These are phyloP conservation scores for Xylaria sp. DNA, from an alignment of 2,329 filamentous ascomycete species.

Conservation along the genomic window DNA sequence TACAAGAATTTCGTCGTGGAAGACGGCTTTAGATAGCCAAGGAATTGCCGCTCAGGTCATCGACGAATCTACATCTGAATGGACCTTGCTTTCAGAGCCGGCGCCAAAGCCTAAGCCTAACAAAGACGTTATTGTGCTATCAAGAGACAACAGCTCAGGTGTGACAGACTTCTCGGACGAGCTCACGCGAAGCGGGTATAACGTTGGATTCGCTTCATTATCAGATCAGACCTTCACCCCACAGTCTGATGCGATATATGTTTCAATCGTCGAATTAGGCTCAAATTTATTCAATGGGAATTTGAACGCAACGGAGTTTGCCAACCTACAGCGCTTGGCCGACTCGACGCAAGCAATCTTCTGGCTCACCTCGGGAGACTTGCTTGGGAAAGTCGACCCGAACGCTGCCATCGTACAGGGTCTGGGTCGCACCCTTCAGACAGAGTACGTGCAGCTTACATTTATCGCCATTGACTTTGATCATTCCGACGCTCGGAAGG, in stretches of 20 bases:
- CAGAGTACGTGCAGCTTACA: conserved; percentile 28
- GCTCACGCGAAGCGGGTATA: conserved; percentile 26
- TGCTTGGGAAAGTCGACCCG: conserved; percentile 30
- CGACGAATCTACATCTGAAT: conserved; percentile 27
- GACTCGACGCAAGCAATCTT: conserved; percentile 31
- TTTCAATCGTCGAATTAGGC: conserved; percentile 34
- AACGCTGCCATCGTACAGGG: conserved; percentile 33
- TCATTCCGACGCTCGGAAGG: conserved; percentile 14
- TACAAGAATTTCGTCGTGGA: conserved; percentile 13
- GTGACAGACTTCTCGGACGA: conserved; percentile 26
- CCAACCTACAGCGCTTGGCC: conserved; percentile 26
- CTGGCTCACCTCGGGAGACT: conserved; percentile 35
- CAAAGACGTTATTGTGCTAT: conserved; percentile 30
- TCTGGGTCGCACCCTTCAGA: conserved; percentile 29
- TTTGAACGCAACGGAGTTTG: conserved; percentile 29
- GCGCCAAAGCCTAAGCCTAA: conserved; percentile 17
- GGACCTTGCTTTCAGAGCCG: conserved; percentile 30
- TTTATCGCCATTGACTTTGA: conserved; percentile 31
- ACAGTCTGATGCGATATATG: conserved; percentile 28
- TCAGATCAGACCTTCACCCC: conserved; percentile 31
- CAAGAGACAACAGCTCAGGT: conserved; percentile 25
- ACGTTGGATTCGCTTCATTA: conserved; percentile 23
- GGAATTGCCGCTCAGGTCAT: conserved; percentile 13
- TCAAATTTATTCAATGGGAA: conserved; percentile 35
- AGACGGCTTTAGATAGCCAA: conserved; percentile 8